Base-by-base conservation (phyloP, 768 basidiomycete genomes). In the Chiua virens region DNA sequence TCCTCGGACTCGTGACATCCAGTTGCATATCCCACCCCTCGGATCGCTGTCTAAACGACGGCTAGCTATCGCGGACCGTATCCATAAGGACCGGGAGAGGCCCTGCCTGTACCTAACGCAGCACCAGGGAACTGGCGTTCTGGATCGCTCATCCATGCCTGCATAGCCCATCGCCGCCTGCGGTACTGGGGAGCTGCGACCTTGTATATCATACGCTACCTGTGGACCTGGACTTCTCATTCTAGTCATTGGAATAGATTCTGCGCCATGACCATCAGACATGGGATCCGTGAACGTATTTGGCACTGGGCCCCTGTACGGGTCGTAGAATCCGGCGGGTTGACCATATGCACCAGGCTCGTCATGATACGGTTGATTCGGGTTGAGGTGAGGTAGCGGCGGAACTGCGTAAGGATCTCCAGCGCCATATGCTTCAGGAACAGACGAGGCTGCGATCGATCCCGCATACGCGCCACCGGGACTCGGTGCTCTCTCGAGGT, bases 381-480 rank as follows among this genome's bases (percentile, higher is more conserved):
- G 89, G 64, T 92, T 88, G 41, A 88, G 72, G 56, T 90, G 87
- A 11, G 89, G 89, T 20, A 90, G 74, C 15, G 89, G 89, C 3
- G 91, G 89, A 1, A 91, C 83, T 15, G 90, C 87, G 66, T 92
- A 92, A 3, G 89, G 89, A 58, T 92, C 89, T 10, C 61, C 56
- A 6, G 56, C 17, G 13, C 65, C 60, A 38, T 76, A 73, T 48
- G 73, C 63, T 42, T 72, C 78, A 53, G 72, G 71, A 27, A 67
- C 70, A 50, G 72, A 88, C 65, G 67, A 81, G 70, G 56, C 64
- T 7, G 63, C 68, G 4, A 78, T 66, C 17, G 77, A 77, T 22
- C 68, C 63, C 62, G 79, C 56, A 67, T 85, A 63, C 73, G 78
- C 76, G 55, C 73, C 75, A 17, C 68, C 70, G 49, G 66, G 69